phyloP scores from a whole-genome alignment of 495 filamentous ascomycete species.

The Penicillium roqueforti region DNA sequence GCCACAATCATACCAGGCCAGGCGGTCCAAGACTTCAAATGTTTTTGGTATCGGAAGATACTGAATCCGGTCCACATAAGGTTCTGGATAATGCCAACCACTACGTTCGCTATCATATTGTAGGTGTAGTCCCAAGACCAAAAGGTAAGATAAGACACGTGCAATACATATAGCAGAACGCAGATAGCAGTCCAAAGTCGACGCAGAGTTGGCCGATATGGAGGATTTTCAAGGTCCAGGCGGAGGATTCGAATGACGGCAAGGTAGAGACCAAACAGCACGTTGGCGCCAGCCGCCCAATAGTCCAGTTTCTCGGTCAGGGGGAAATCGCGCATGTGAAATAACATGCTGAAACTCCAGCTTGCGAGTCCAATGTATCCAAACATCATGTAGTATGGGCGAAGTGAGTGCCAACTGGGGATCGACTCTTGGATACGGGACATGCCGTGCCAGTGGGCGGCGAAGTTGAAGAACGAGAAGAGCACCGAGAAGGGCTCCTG shows the following conservation, averaged over 20 bases:
- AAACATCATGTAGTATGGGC: constrained; percentile 74
- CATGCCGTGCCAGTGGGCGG: constrained; percentile 81
- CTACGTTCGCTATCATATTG: constrained; percentile 95
- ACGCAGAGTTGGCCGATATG: constrained; percentile 54
- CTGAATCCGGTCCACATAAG: constrained; percentile 83
- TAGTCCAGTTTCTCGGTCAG: constrained; percentile 93
- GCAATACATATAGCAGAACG: constrained; percentile 62
- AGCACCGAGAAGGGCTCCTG: constrained; percentile 93
- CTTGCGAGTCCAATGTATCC: constrained; percentile 75
- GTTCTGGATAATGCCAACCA: constrained; percentile 75
- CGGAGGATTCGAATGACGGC: constrained; percentile 76
- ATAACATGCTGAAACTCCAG: constrained; percentile 85
- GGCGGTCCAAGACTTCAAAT: constrained; percentile 67
- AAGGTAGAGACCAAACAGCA: constrained; percentile 87
- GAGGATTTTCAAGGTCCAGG: constrained; percentile 60
- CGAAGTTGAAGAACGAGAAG: constrained; percentile 86
- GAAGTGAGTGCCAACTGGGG: constrained; percentile 67
- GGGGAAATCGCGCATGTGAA: constrained; percentile 83
- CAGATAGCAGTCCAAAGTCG: constrained; percentile 73
- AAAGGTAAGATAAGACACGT: constrained; percentile 79
- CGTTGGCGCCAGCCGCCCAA: constrained; percentile 85
- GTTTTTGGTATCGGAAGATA: constrained; percentile 64
- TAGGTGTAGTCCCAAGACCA: constrained; percentile 93
- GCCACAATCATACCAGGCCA: constrained; percentile 93
- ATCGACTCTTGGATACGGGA: constrained; percentile 62